These are phyloP conservation scores for Backusella mclennaniae DNA, from an alignment of 192 early-diverging fungal genomes.

Conservation along the genomic window DNA sequence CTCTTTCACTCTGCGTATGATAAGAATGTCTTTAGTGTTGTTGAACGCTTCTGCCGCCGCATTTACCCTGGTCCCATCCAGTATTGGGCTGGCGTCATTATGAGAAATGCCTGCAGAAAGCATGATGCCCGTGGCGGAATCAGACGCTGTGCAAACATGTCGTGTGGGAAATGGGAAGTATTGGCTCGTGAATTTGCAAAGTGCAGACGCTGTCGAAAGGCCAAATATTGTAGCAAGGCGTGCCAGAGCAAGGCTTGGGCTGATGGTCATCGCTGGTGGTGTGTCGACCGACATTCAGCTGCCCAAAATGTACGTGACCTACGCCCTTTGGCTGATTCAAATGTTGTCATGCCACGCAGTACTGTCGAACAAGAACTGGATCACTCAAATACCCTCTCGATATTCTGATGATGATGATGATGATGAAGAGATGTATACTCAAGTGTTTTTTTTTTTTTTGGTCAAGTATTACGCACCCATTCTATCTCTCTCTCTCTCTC, in stretches of 20 bases:
- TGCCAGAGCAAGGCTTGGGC: slow-evolving; percentile 78
- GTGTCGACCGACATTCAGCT: slow-evolving; percentile 48
- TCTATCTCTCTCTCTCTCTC: no score
- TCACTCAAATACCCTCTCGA: not conserved
- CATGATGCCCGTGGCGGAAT: slow-evolving; percentile 69
- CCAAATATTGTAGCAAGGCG: slow-evolving; percentile 81
- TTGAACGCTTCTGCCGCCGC: slow-evolving; percentile 70
- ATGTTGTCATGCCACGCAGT: not conserved
- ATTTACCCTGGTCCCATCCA: slow-evolving; percentile 64
- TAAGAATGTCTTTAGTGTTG: slow-evolving; percentile 70
- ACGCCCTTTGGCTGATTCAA: not conserved
- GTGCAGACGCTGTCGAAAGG: slow-evolving; percentile 83
- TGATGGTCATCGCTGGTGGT: slow-evolving; percentile 82
- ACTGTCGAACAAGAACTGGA: not conserved
- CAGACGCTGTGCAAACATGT: slow-evolving; percentile 75
- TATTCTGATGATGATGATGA: not conserved
- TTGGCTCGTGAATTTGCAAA: slow-evolving; percentile 79
- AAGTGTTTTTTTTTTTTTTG: not conserved
- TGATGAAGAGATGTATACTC: not conserved
- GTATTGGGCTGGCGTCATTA: slow-evolving; percentile 75
- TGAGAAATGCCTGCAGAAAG: slow-evolving; percentile 79
- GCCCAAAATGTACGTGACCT: not conserved
- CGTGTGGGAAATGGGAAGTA: slow-evolving; percentile 75
- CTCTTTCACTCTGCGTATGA: slow-evolving; percentile 47
- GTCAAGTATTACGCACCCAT: no score